Base-by-base conservation (phyloP, 2,329 filamentous ascomycete genomes). In the Penicillium sp. region DNA sequence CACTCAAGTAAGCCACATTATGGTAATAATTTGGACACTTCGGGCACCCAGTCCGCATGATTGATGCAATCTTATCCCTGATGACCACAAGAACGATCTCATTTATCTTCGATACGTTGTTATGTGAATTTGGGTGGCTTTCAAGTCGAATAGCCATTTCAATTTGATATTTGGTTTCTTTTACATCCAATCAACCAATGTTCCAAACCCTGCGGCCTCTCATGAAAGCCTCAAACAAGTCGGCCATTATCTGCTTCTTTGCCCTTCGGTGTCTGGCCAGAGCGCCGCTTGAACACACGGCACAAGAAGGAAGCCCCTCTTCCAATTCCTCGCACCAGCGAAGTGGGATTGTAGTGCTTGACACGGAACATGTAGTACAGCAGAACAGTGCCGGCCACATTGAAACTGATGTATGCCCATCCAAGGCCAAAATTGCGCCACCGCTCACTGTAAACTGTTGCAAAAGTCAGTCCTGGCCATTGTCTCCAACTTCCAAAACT, bases 341-440 rank as follows among this genome's bases (percentile, higher is more conserved):
- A 63, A 1, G 65, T 70, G 3, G 68, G 67, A 44, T 67, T 69
- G 76, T 51, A 82, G 66, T 79, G 79, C 46, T 65, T 70, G 34
- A 76, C 70, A 2, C 73, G 66, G 58, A 75, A 70, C 50, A 72
- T 53, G 58, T 76, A 87, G 65, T 87, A 87, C 34, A 86, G 65
- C 3, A 75, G 67, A 40, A 87, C 68, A 0, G 83, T 82, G 0
- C 76, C 82, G 29, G 70, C 69, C n/a, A 85, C 69, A 64, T 87
- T 87, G 67, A 86, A 83, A 11, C 77, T 67, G 51, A 86, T 78
- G 55, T 83, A 88, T 0, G 77, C 79, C 75, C 81, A 86, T 48
- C 86, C 72, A 24, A 88, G 71, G 1, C 85, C 87, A 66, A 87
- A 87, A 67, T 90, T 88, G 53, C 86, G 80, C 87, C 87, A 90